A percentile compares a stretch with the other conserved stretches of the same genome.
Evolutionary conservation across 352 stramenopile genomes (phyloP).

Genomic region (Blastocystis sp.): DNA sequence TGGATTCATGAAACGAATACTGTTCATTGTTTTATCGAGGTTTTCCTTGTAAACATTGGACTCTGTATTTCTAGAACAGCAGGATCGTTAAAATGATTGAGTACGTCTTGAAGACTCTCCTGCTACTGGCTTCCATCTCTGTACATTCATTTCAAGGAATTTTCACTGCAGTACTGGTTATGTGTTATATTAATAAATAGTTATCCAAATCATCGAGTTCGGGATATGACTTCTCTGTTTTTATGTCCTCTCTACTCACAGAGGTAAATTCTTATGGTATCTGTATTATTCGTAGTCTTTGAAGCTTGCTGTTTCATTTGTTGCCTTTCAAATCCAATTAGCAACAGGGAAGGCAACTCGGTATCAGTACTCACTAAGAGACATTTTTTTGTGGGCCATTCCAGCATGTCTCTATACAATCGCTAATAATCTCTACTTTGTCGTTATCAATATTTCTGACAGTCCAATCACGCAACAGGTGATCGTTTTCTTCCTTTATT

Average conservation of each 20-base stretch:
- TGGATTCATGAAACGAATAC: background rate
- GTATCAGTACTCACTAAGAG: conserved; percentile 35
- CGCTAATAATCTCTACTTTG: conserved; percentile 60
- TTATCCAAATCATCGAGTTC: conserved; percentile 1
- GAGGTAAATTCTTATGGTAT: background rate
- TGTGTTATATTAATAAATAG: background rate
- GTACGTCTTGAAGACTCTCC: conserved; percentile 25
- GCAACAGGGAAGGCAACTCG: background rate
- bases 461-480: conserved; percentile 52
- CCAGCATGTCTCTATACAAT: conserved; percentile 40
- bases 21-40: background rate
- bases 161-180: conserved; percentile 21
- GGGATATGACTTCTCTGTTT: conserved; percentile 58
- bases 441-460: conserved; percentile 57
- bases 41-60: background rate
- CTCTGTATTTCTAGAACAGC: background rate
- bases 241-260: conserved; percentile 60
- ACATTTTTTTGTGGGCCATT: conserved; percentile 53
- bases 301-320: conserved; percentile 36
- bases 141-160: conserved; percentile 56
- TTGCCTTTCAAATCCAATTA: conserved; percentile 22
- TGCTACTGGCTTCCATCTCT: conserved; percentile 27
- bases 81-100: conserved; percentile 5
- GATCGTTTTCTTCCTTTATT: background rate
- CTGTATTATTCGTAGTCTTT: background rate